phyloP scores from a whole-genome alignment of 2,329 filamentous ascomycete genomes.

The Aspergillus brunneoviolaceus region DNA sequence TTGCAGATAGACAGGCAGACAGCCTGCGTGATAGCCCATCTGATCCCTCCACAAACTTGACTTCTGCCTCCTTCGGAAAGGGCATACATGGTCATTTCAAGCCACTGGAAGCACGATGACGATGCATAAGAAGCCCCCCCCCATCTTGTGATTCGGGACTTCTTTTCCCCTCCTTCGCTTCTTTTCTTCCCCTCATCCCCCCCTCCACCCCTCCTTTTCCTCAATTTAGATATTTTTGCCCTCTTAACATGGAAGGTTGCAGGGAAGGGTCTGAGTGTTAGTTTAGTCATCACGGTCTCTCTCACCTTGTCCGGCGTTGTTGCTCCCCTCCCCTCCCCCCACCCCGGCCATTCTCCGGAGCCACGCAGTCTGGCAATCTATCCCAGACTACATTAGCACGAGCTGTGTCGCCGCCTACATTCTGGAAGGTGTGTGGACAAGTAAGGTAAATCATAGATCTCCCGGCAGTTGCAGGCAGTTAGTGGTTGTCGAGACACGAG shows the following conservation, averaged over 20 bases:
- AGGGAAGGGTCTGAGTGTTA: conserved; percentile 4
- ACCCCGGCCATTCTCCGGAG: conserved; percentile 1
- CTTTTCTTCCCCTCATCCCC: not conserved
- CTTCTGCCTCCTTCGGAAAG: not conserved
- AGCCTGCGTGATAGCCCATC: not conserved
- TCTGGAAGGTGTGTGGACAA: not conserved
- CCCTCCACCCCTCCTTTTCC: not conserved
- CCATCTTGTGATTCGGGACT: conserved; percentile 11
- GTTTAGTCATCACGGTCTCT: no score
- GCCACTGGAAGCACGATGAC: conserved; percentile 15
- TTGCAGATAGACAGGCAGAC: not conserved
- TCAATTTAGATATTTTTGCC: not conserved
- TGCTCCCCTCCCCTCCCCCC: conserved; percentile 1
- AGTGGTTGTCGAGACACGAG: no score
- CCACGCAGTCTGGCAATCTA: no score
- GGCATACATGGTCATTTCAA: conserved; percentile 4
- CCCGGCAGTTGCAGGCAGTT: not conserved
- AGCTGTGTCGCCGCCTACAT: not conserved
- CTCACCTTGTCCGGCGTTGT: no score
- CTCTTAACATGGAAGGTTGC: not conserved
- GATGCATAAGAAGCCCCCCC: not conserved
- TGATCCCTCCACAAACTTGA: not conserved
- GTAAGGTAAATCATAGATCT: not conserved
- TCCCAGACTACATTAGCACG: not conserved
- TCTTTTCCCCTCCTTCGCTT: not conserved